A percentile compares a stretch with the other conserved stretches of the same genome.
Evolutionary conservation across 306 rosid species (phyloP).

Genomic region (Cicer arietinum): DNA sequence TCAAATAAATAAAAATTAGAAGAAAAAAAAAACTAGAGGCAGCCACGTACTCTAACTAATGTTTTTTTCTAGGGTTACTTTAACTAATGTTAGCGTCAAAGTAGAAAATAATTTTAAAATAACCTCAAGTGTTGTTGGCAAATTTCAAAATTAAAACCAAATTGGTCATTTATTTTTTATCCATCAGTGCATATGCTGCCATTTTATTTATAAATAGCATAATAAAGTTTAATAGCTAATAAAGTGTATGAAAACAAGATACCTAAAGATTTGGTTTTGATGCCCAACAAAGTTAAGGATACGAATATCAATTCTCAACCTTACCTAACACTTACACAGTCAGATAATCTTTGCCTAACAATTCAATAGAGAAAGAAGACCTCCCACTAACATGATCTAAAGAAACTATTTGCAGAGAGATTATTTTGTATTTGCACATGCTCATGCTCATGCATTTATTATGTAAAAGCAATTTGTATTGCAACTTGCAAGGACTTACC

Average conservation of each 20-base stretch:
- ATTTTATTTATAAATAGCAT: neutral
- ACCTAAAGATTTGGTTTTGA: neutral
- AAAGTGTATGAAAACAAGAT: neutral
- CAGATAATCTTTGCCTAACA: constrained; percentile 37
- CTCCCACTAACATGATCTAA: constrained; percentile 31
- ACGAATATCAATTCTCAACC: neutral
- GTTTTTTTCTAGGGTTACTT: too few species aligned
- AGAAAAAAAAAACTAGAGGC: too few species aligned
- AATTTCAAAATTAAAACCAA: neutral
- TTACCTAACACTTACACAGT: constrained; percentile 7
- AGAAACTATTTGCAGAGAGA: constrained; percentile 22
- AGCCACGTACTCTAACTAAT: too few species aligned
- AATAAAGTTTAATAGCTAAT: constrained; percentile 33
- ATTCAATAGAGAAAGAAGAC: constrained; percentile 32
- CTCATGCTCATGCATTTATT: neutral
- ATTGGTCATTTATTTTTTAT: neutral
- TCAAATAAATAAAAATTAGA: too few species aligned
- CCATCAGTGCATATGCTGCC: neutral
- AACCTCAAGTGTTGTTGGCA: neutral
- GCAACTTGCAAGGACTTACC: neutral
- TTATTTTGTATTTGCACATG: neutral
- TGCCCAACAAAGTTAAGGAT: constrained; percentile 3
- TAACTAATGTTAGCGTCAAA: too few species aligned
- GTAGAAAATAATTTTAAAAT: neutral
- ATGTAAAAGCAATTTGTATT: neutral